Conservation (phyloP, 352 stramenopile genomes). For the Phytopythium helicoides region DNA sequence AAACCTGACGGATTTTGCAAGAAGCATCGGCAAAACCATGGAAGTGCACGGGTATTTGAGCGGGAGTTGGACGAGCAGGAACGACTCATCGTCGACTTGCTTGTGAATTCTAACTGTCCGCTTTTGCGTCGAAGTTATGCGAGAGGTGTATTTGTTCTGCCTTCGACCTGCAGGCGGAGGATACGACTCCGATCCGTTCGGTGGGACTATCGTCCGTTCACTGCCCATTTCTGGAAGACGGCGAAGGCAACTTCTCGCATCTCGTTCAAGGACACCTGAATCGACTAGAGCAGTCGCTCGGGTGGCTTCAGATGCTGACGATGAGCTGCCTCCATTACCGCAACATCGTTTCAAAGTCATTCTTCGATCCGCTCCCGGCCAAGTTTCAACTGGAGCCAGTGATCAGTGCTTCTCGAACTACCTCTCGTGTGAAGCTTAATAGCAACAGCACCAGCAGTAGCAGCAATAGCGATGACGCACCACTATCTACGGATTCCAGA, state of each 20-base stretch:
- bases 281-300: slow-evolving; percentile 53
- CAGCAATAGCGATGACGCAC: background rate
- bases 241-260: slow-evolving; percentile 33
- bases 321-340: slow-evolving; percentile 75
- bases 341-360: slow-evolving; percentile 47
- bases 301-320: slow-evolving; percentile 67
- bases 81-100: slow-evolving; percentile 25
- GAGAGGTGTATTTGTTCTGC: slow-evolving; percentile 52
- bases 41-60: background rate
- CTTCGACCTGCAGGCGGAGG: slow-evolving; percentile 25
- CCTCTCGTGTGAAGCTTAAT: background rate
- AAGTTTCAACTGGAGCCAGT: slow-evolving; percentile 38
- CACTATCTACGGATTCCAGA: background rate
- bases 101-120: slow-evolving; percentile 41
- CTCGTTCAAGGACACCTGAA: slow-evolving; percentile 52
- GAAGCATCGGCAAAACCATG: slow-evolving; percentile 33
- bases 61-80: slow-evolving; percentile 1
- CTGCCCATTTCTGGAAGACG: slow-evolving; percentile 46
- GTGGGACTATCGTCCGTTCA: slow-evolving; percentile 26
- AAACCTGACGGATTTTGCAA: slow-evolving; percentile 78
- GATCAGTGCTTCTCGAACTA: background rate
- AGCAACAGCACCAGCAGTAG: background rate
- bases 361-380: slow-evolving; percentile 57
- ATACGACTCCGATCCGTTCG: slow-evolving; percentile 29
- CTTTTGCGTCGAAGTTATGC: slow-evolving; percentile 62